These are phyloP conservation scores for Myriosclerotinia curreyana DNA, from an alignment of 2,329 filamentous ascomycete species.

Conservation along the genomic window DNA sequence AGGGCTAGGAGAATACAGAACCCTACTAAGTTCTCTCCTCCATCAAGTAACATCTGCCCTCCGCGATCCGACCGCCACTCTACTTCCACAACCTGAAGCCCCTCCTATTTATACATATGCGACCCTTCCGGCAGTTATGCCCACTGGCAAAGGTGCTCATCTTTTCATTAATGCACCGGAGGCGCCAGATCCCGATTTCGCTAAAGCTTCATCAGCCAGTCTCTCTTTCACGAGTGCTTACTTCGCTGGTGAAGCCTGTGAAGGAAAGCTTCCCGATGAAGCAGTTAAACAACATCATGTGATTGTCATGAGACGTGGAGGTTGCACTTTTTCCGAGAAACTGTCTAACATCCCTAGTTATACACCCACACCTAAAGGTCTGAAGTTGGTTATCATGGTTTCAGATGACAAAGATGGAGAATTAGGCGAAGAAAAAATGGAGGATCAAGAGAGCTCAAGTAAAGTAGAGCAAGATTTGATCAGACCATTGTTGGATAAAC, in stretches of 20 bases:
- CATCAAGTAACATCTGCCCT: conserved; percentile 51
- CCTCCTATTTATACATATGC: conserved; percentile 37
- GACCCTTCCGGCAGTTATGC: conserved; percentile 47
- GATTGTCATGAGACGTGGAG: conserved; percentile 77
- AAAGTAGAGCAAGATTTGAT: conserved; percentile 40
- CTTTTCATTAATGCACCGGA: conserved; percentile 61
- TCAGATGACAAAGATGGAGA: conserved; percentile 47
- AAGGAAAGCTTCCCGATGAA: conserved; percentile 49
- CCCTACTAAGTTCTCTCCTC: conserved; percentile 47
- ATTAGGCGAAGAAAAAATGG: conserved; percentile 33
- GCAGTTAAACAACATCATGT: conserved; percentile 63
- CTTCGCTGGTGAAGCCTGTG: conserved; percentile 66
- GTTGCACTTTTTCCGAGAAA: conserved; percentile 82
- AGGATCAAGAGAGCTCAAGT: conserved; percentile 36
- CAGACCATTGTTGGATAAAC: conserved; percentile 71
- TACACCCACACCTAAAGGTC: conserved; percentile 54
- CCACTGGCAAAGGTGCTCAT: conserved; percentile 59
- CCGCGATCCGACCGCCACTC: conserved; percentile 44
- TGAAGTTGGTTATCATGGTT: conserved; percentile 82
- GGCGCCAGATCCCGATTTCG: conserved; percentile 40
- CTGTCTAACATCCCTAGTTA: conserved; percentile 80
- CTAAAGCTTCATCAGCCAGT: conserved; percentile 35
- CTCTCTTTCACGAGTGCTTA: conserved; percentile 70
- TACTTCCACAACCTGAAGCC: conserved; percentile 40
- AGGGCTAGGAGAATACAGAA: conserved; percentile 38